phyloP scores from a whole-genome alignment of 805 yeast species.

The Starmerella bacillaris region DNA sequence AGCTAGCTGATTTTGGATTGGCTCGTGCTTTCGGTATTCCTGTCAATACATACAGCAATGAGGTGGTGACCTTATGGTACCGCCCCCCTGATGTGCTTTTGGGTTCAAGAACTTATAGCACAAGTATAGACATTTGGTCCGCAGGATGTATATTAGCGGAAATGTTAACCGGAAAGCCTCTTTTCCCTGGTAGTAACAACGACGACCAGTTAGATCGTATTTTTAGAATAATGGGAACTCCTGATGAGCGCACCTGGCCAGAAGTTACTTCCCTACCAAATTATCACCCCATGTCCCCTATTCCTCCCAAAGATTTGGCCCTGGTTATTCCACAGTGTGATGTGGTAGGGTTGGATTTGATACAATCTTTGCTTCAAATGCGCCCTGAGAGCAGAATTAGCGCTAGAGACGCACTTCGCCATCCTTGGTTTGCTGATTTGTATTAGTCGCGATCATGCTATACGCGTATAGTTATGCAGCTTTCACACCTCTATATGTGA shows the following conservation, averaged over 20 bases:
- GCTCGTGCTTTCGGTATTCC: conserved; percentile 98
- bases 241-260: conserved; percentile 92
- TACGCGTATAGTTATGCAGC: too few species aligned
- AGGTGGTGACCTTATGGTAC: conserved; percentile 95
- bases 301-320: conserved; percentile 73
- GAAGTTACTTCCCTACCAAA: conserved; percentile 73
- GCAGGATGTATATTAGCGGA: conserved; percentile 97
- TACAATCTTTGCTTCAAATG: conserved; percentile 36
- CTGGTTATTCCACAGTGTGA: conserved; percentile 52
- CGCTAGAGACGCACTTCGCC: conserved; percentile 36
- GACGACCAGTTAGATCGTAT: conserved; percentile 88
- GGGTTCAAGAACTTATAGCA: conserved; percentile 88
- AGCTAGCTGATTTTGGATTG: conserved; percentile 89
- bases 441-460: conserved; percentile 6
- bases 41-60: conserved; percentile 89
- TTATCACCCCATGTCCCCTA: conserved; percentile 67
- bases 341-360: conserved; percentile 46
- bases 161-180: conserved; percentile 94
- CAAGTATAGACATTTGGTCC: conserved; percentile 96
- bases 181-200: conserved; percentile 90
- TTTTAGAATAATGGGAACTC: conserved; percentile 89
- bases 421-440: conserved; percentile 68
- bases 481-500: too few species aligned
- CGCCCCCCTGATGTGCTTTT: conserved; percentile 92
- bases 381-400: conserved; percentile 36